These are phyloP conservation scores for Xylariaceae sp. DNA, from an alignment of 2,329 filamentous ascomycete species.

Conservation along the genomic window DNA sequence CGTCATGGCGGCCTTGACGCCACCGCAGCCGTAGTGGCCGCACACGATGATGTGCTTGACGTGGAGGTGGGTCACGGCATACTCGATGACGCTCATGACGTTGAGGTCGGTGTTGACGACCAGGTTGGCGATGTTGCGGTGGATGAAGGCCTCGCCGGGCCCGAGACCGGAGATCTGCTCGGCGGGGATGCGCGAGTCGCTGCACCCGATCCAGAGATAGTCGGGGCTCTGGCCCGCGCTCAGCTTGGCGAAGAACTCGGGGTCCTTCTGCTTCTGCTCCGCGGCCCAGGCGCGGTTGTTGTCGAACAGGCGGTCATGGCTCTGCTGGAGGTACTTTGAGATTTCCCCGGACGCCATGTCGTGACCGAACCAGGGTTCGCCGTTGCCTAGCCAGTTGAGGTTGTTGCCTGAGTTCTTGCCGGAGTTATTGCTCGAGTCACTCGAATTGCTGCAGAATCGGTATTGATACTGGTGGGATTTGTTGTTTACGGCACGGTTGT, in stretches of 20 bases:
- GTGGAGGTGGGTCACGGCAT: conserved; percentile 74
- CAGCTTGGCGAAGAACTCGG: conserved; percentile 62
- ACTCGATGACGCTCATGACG: conserved; percentile 78
- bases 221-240: conserved; percentile 62
- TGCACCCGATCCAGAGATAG: conserved; percentile 86
- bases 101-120: conserved; percentile 76
- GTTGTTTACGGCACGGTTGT: not conserved
- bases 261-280: conserved; percentile 54
- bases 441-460: conserved; percentile 14
- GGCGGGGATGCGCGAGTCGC: conserved; percentile 86
- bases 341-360: conserved; percentile 38
- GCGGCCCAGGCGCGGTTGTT: conserved; percentile 65
- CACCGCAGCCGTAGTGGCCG: conserved; percentile 74
- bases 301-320: conserved; percentile 64
- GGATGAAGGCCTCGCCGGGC: conserved; percentile 89
- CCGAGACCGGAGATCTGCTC: conserved; percentile 78
- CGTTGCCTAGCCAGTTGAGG: conserved; percentile 1
- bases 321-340: conserved; percentile 55
- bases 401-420: not conserved
- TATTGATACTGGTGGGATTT: not conserved
- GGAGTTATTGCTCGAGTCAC: conserved; percentile 6
- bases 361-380: conserved; percentile 15
- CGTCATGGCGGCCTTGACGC: conserved; percentile 70
- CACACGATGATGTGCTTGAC: conserved; percentile 79
- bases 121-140: conserved; percentile 93